Evolutionary conservation across 1,284 basidiomycete species (phyloP), one percentile per base, ranked within the genome.

Genomic region (Ganoderma sinense): DNA sequence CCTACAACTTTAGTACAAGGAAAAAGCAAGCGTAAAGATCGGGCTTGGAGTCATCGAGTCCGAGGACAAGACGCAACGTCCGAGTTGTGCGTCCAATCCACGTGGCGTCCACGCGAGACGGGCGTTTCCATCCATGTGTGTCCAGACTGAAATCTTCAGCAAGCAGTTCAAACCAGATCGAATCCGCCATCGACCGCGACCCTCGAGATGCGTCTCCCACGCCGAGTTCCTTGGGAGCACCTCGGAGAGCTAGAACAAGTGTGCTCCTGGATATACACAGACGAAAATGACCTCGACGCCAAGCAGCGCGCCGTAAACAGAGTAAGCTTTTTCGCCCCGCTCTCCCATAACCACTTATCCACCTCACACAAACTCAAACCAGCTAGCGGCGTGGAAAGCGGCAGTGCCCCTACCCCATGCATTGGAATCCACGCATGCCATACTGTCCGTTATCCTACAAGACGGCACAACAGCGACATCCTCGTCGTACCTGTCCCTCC

Each of bases 171-270:
- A 16, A 20, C 43, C 16, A 20, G 16, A 18, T 45, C 43, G 7
- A 45, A 6, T 18, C 16, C 43, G 43, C 43, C 23, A n/a, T 20
- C 11, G 3, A 4, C 45, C 8, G 18, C 13, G 23, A 26, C n/a
- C n/a, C 20, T 18, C 36, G 64, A 31, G 23, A 96, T 96, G 94
- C 85, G 87, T 71, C 85, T 94, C 26, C 95, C 95, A 61, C 89
- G 93, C 71, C 88, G 95, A 65, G 92, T 96, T 0, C 94, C 95
- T 1, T 98, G 97, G 97, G 82, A 89, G 5, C 87, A 87, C 61
- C 79, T 90, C 14, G 78, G 83, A 26, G 96, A 98, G 80, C 85
- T 98, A 14, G 92, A 94, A 63, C 88, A 95, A 77, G 83, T 98
- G 8, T 97, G 92, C 79, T 85, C 89, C 4, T 92, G 91, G 87